phyloP scores from a whole-genome alignment of 441 rosid species.

The Euphorbia schlechtendalii region DNA sequence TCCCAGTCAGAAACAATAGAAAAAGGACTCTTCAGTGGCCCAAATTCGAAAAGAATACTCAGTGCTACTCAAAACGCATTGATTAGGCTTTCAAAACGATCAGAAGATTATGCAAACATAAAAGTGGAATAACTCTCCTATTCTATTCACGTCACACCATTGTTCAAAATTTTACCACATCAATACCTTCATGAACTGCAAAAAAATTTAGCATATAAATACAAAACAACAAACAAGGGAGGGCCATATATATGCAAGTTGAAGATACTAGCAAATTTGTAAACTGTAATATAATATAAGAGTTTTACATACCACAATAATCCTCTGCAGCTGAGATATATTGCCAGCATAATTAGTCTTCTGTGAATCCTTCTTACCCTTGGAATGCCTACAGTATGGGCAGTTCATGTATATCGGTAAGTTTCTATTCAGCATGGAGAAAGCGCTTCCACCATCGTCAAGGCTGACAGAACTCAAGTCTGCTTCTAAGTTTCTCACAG shows the following conservation, averaged over 20 bases:
- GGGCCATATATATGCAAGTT: constrained; percentile 5
- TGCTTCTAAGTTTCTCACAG: constrained; percentile 31
- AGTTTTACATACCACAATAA: constrained; percentile 53
- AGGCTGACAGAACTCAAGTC: constrained; percentile 37
- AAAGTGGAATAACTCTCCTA: constrained; percentile 4
- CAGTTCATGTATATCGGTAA: constrained; percentile 68
- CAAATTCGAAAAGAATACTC: background rate
- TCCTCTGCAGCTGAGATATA: constrained; percentile 74
- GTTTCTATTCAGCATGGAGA: constrained; percentile 59
- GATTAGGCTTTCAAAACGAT: background rate
- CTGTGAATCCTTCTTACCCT: constrained; percentile 38
- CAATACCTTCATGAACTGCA: background rate
- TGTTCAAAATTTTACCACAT: background rate
- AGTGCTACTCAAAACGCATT: constrained; percentile 6
- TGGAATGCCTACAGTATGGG: constrained; percentile 49
- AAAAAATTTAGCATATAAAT: background rate
- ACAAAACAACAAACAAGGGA: background rate
- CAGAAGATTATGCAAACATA: constrained; percentile 9
- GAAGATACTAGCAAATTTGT: constrained; percentile 13
- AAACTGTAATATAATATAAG: constrained; percentile 1
- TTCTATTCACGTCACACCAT: background rate
- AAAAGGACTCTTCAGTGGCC: no score
- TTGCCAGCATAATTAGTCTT: constrained; percentile 55
- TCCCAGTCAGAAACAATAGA: background rate
- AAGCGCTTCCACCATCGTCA: constrained; percentile 45